Percentiles rank a stretch among this genome's conserved stretches.
Conservation (phyloP, 2,329 filamentous ascomycete species). For the Xylariales sp. region DNA sequence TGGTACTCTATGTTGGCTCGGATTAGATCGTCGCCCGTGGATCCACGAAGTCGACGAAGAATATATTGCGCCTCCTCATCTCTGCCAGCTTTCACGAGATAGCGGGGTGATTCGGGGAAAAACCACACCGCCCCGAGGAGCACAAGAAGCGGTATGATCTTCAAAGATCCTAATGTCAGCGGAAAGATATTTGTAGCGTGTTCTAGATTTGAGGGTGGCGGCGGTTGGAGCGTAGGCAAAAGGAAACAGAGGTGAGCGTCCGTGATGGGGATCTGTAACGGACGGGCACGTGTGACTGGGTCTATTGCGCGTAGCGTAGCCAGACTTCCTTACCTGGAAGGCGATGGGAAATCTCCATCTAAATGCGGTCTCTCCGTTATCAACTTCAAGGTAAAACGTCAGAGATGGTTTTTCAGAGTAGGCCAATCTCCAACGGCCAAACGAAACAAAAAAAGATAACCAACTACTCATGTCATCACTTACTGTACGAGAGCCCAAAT, state of each 20-base stretch:
- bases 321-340: conserved; percentile 25
- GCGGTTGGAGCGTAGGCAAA: neutral
- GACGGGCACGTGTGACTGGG: too few species aligned
- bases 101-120: conserved; percentile 77
- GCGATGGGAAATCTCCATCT: conserved; percentile 35
- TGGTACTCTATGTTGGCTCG: conserved; percentile 72
- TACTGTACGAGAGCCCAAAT: conserved; percentile 70
- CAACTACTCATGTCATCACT: conserved; percentile 44
- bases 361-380: conserved; percentile 27
- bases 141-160: conserved; percentile 69
- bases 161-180: conserved; percentile 3
- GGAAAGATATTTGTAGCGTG: neutral
- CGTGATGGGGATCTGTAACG: too few species aligned
- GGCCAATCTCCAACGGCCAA: neutral
- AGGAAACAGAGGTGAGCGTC: too few species aligned
- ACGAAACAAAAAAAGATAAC: neutral
- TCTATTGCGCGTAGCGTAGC: neutral
- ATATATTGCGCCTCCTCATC: conserved; percentile 76
- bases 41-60: conserved; percentile 71
- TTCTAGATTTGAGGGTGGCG: too few species aligned
- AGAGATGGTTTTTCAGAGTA: neutral
- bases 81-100: conserved; percentile 73
- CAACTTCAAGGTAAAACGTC: conserved; percentile 19
- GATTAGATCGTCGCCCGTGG: conserved; percentile 61
- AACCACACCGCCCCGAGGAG: conserved; percentile 70